Evolutionary conservation across 371 early-diverging fungal genomes (phyloP).

Genomic region (Polyrhizophydium stewartii): DNA sequence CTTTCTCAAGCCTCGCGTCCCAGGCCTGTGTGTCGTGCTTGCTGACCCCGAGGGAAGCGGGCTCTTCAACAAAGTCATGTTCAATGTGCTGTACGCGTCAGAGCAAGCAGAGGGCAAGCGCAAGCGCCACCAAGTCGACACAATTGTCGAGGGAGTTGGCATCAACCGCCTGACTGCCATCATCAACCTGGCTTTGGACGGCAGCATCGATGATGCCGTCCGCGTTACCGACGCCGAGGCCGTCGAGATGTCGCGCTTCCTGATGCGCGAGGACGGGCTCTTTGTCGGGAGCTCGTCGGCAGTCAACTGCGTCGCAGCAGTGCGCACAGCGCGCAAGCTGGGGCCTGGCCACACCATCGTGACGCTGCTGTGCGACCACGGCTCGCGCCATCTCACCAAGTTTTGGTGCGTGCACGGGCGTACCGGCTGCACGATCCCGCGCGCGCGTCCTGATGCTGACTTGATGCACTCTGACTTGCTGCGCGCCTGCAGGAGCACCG

Average conservation of each 20-base stretch:
- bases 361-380: conserved; percentile 40
- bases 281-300: conserved; percentile 91
- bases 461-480: conserved; percentile 3
- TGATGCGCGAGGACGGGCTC: conserved; percentile 80
- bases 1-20: conserved; percentile 68
- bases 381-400: conserved; percentile 41
- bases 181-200: conserved; percentile 42
- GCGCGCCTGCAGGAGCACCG: conserved; percentile 8
- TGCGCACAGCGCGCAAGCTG: conserved; percentile 40
- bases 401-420: conserved; percentile 23
- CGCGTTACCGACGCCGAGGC: conserved; percentile 87
- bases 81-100: conserved; percentile 83
- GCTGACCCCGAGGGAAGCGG: conserved; percentile 96
- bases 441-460: background rate
- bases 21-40: conserved; percentile 62
- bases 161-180: conserved; percentile 92
- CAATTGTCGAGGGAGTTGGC: conserved; percentile 95
- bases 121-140: conserved; percentile 91
- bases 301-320: conserved; percentile 88
- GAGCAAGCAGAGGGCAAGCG: conserved; percentile 88
- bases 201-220: conserved; percentile 80
- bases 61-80: conserved; percentile 84
- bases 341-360: conserved; percentile 44
- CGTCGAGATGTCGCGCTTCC: conserved; percentile 82
- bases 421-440: background rate